A percentile compares a stretch with the other conserved stretches of the same genome.
Evolutionary conservation across 2,329 filamentous ascomycete genomes (phyloP).

Genomic region (Zalaria obscura): DNA sequence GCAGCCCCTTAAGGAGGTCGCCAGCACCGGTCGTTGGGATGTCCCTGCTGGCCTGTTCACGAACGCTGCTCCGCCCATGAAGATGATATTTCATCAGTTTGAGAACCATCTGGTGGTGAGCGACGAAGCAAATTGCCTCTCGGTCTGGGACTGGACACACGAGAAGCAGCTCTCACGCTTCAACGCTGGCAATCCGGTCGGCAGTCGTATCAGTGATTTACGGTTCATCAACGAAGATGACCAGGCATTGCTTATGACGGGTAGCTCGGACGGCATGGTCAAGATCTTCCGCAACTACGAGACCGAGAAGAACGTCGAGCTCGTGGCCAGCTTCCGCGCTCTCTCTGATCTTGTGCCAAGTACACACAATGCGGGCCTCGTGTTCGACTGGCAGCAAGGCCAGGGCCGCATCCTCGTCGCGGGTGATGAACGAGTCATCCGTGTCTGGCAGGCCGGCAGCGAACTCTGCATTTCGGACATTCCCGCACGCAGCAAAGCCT

Average conservation of each 20-base stretch:
- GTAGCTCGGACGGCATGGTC: constrained; percentile 87
- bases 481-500: constrained; percentile 83
- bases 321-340: constrained; percentile 84
- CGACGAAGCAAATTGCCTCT: constrained; percentile 81
- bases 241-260: constrained; percentile 84
- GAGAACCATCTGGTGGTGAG: constrained; percentile 90
- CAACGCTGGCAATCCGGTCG: constrained; percentile 83
- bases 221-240: constrained; percentile 98
- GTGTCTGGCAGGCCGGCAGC: constrained; percentile 88
- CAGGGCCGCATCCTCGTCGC: constrained; percentile 89
- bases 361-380: constrained; percentile 74
- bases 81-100: constrained; percentile 95
- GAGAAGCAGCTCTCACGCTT: constrained; percentile 66
- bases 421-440: constrained; percentile 86
- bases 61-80: constrained; percentile 76
- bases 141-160: constrained; percentile 82
- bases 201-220: constrained; percentile 85
- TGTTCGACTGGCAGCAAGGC: constrained; percentile 99
- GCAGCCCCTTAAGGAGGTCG: constrained; percentile 81
- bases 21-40: constrained; percentile 77
- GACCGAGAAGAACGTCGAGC: constrained; percentile 56
- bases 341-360: constrained; percentile 87
- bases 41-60: constrained; percentile 70
- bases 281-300: constrained; percentile 92
- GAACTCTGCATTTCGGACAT: constrained; percentile 91